Evolutionary conservation across 805 yeast genomes (phyloP), one percentile per base, ranked within the genome.

Genomic region (Zygosaccharomyces bailii): DNA sequence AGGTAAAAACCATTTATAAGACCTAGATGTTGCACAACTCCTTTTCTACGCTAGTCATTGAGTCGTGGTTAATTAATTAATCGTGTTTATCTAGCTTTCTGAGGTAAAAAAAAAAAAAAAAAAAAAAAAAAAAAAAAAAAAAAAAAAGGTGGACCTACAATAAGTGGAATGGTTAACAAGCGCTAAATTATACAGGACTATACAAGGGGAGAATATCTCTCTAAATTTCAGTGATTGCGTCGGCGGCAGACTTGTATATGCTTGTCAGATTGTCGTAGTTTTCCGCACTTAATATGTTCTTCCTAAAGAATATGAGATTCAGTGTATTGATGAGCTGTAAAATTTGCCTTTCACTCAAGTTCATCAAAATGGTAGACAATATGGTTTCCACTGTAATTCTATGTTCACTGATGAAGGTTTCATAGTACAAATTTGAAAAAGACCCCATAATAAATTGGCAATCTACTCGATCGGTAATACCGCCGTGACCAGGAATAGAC

Each of bases 401-500:
- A 51, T 79, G 78, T 34, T 79, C 77, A 29, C 91, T 81, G 53
- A 93, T 78, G 64, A 93, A 93, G 2, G 96, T 87, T 66, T 91
- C 96, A 67, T 83, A 90, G 69, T 93, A 93, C 53, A 93, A 73
- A 61, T 89, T 90, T 25, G 93, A 78, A 63, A 93, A 93, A 31
- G 95, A 86, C 9, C 99, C 99, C 98, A 93, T 93, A 56, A 93
- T 72, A 63, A 91, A 93, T 69, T 93, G 98, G 69, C 99, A 93
- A 69, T 93, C 99, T 72, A 93, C 83, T 69, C 99, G 79, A 65
- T 93, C 99, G 19, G 97, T 90, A 54, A 93, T 83, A 55, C 99
- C 99, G 51, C 99, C 99, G 63, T 93, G 99, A 24, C 99, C 99
- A 11, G 99, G 99, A 55, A 93, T 93, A 7, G 98, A 91, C 61